A percentile compares a stretch with the other conserved stretches of the same genome.
Conservation (phyloP, 495 filamentous ascomycete species). For the Aspergillus saccharolyticus region DNA sequence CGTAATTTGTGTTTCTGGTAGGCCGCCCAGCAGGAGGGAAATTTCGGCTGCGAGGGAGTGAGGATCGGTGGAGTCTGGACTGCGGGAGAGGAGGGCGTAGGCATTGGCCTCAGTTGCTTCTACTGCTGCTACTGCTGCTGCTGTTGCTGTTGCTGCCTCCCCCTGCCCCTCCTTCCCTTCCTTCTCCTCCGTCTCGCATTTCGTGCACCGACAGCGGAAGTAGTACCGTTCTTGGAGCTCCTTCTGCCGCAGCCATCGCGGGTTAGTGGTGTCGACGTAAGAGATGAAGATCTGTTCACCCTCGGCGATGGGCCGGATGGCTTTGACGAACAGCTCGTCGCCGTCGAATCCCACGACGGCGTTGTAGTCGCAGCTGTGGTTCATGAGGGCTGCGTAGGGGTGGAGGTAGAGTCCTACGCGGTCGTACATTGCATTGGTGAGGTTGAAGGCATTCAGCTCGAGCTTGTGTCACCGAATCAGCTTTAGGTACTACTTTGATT, state of each 20-base stretch:
- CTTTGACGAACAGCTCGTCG: slow-evolving; percentile 39
- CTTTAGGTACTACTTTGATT: too few relatives aligned
- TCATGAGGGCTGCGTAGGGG: slow-evolving; percentile 51
- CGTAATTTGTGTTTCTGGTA: slow-evolving; percentile 26
- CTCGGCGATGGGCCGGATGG: slow-evolving; percentile 41
- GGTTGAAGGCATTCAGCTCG: slow-evolving; percentile 56
- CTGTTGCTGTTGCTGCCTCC: background rate
- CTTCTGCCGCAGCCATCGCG: slow-evolving; percentile 39
- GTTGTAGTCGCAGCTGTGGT: slow-evolving; percentile 70
- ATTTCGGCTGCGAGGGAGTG: slow-evolving; percentile 15
- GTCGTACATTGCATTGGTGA: slow-evolving; percentile 53
- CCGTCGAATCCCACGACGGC: slow-evolving; percentile 60
- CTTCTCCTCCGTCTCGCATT: slow-evolving; percentile 38
- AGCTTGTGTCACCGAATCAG: slow-evolving; percentile 26
- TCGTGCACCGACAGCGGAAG: slow-evolving; percentile 59
- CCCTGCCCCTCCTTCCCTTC: background rate
- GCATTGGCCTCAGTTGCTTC: slow-evolving; percentile 23
- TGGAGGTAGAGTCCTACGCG: slow-evolving; percentile 60
- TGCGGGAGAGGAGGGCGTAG: slow-evolving; percentile 23
- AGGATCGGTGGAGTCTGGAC: slow-evolving; percentile 12
- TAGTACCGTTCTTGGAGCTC: slow-evolving; percentile 57
- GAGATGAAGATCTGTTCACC: slow-evolving; percentile 62
- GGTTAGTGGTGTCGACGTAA: slow-evolving; percentile 60
- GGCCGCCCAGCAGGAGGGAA: slow-evolving; percentile 21
- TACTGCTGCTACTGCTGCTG: background rate